Evolutionary conservation across 2,329 filamentous ascomycete species (phyloP).

Genomic region (Ophiostoma fasciatum): DNA sequence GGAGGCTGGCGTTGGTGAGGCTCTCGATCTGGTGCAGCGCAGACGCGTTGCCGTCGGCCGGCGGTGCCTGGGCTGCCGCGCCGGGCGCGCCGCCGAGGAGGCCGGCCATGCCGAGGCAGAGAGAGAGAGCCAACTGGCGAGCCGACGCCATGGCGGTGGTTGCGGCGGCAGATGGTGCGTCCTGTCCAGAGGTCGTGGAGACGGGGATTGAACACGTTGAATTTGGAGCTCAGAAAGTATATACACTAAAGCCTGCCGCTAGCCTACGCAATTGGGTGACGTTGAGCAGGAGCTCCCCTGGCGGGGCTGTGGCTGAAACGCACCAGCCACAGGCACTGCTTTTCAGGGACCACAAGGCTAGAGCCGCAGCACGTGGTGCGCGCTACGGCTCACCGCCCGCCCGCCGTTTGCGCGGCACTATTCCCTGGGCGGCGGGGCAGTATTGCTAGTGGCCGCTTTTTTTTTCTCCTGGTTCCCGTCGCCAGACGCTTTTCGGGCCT

Average conservation of each 20-base stretch:
- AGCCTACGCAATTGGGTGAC: too few relatives aligned
- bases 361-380: too few relatives aligned
- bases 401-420: slow-evolving; percentile 1
- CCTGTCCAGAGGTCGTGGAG: too few relatives aligned
- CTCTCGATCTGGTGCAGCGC: slow-evolving; percentile 36
- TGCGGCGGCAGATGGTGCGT: not conserved
- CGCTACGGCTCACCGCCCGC: slow-evolving; percentile 6
- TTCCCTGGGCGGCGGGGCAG: slow-evolving; percentile 1
- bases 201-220: not conserved
- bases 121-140: slow-evolving; percentile 10
- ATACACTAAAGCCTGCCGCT: too few relatives aligned
- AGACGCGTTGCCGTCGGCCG: slow-evolving; percentile 16
- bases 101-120: slow-evolving; percentile 4
- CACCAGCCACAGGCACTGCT: not conserved
- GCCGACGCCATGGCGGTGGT: slow-evolving; percentile 9
- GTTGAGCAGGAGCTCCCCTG: not conserved
- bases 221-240: too few relatives aligned
- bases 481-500: not conserved
- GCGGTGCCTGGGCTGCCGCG: slow-evolving; percentile 6
- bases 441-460: not conserved
- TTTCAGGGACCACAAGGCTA: too few relatives aligned
- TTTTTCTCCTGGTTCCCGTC: slow-evolving; percentile 1
- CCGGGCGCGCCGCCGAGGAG: slow-evolving; percentile 9
- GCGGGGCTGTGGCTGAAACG: not conserved
- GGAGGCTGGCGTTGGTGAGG: slow-evolving; percentile 63